Percentiles rank a stretch among this genome's conserved stretches.
These are phyloP conservation scores for Xylaria venustula DNA, from an alignment of 495 filamentous ascomycete genomes.

Conservation along the genomic window DNA sequence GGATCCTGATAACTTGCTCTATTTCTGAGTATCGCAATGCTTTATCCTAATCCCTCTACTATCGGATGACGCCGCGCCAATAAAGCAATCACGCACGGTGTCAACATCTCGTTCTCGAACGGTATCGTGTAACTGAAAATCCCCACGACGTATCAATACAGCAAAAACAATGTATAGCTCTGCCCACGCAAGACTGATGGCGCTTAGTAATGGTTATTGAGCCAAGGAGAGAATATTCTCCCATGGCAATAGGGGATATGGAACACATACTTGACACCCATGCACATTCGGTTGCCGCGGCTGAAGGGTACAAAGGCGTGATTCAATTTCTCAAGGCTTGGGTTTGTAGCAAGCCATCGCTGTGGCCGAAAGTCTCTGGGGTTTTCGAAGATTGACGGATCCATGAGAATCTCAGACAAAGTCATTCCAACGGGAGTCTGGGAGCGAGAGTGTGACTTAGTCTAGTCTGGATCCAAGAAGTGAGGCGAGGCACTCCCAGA, in stretches of 20 bases:
- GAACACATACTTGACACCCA: slow-evolving; percentile 38
- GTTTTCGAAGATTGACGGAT: not conserved
- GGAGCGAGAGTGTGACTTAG: not conserved
- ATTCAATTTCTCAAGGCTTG: slow-evolving; percentile 19
- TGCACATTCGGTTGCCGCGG: slow-evolving; percentile 42
- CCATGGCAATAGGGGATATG: too few relatives aligned
- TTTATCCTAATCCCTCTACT: not conserved
- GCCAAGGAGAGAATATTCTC: too few relatives aligned
- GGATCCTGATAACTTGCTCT: too few relatives aligned
- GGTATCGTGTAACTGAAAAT: not conserved
- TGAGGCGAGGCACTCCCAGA: not conserved
- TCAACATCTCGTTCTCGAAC: not conserved
- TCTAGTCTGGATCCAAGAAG: too few relatives aligned
- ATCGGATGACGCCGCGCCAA: not conserved
- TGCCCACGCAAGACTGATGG: not conserved
- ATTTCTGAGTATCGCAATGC: not conserved
- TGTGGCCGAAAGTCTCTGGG: not conserved
- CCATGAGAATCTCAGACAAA: not conserved
- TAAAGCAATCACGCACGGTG: not conserved
- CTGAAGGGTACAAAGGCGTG: slow-evolving; percentile 42
- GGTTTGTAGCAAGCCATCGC: not conserved
- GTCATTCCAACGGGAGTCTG: not conserved
- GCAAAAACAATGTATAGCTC: not conserved
- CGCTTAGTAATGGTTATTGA: too few relatives aligned
- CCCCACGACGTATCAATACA: not conserved